Base-by-base conservation (phyloP, 345 rosid species). In the Ricinus communis region DNA sequence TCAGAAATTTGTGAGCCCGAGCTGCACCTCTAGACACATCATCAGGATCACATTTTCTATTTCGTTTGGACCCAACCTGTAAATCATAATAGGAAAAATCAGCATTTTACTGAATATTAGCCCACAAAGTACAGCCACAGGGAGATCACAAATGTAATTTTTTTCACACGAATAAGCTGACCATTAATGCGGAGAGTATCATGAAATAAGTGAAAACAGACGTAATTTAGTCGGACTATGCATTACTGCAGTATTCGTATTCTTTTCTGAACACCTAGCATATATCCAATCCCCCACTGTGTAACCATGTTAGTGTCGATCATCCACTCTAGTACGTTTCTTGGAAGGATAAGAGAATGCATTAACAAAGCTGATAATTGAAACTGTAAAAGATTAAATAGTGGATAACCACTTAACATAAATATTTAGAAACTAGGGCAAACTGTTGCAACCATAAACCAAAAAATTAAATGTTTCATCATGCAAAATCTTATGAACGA, bases 31-130 rank as follows among this genome's bases (percentile, higher is more conserved):
- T 85, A 2, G 88, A 85, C 67, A 80, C 75, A 73, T 90, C 97
- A 25, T 79, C 89, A 53, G 77, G 66, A 80, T 86, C 88, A 59
- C 62, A 69, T 59, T 71, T 87, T 70, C 89, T 85, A 80, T 90
- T 90, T 71, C 98, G 77, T 67, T 95, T 95, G 69, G 82, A 81
- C 69, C 88, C 86, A 53, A 72, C 93, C 98, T 89, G 84, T 47
- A 67, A 50, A 56, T 69, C 47, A 71, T 69, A 36, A 31, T 28
- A 4, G 43, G n/a, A 1, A 30, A 58, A 41, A 18, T 49, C 38
- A 73, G 33, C 41, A 49, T 7, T 38, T 47, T 3, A 51, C 18
- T 40, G 5, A 22, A 2, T 62, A 51, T 15, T n/a, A n/a, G 36
- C 52, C 15, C 28, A 27, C 25, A 19, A 18, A 2, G 4, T 45